A percentile compares a stretch with the other conserved stretches of the same genome.
These are phyloP conservation scores for Begonia peltatifolia DNA, from an alignment of 306 rosid genomes.

Conservation along the genomic window DNA sequence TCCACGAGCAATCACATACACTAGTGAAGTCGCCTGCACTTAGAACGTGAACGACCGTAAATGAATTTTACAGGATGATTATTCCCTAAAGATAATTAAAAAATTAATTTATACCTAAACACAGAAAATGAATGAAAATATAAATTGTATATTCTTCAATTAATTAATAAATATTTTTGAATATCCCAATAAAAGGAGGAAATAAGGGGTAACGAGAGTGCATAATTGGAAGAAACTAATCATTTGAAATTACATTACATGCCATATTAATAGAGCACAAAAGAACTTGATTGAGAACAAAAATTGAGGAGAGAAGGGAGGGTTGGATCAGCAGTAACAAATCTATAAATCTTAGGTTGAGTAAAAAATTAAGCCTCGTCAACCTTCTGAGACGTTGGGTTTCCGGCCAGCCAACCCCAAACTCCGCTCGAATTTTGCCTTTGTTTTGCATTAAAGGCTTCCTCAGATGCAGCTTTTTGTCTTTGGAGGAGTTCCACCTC, in stretches of 20 bases:
- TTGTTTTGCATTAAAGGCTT: slow-evolving; percentile 49
- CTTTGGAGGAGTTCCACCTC: slow-evolving; percentile 88
- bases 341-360: slow-evolving; percentile 10
- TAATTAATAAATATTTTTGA: slow-evolving; percentile 5
- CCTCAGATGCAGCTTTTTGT: slow-evolving; percentile 85
- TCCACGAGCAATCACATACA: no score
- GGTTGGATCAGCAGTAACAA: slow-evolving; percentile 24
- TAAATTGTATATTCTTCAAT: no score
- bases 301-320: slow-evolving; percentile 19
- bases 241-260: slow-evolving; percentile 28
- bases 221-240: slow-evolving; percentile 17
- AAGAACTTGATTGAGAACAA: slow-evolving; percentile 19
- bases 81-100: no score
- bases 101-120: no score
- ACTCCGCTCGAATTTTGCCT: slow-evolving; percentile 70
- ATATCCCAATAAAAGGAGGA: slow-evolving; percentile 24
- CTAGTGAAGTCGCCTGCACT: no score
- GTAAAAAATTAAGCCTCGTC: slow-evolving; percentile 27
- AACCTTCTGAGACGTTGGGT: slow-evolving; percentile 22
- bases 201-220: slow-evolving; percentile 12
- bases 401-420: slow-evolving; percentile 95
- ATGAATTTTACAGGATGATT: no score
- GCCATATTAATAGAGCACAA: slow-evolving; percentile 31
- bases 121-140: no score
- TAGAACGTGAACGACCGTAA: no score